Base-by-base conservation (phyloP, 2,329 filamentous ascomycete species). In the Sordariomycetes sp. region DNA sequence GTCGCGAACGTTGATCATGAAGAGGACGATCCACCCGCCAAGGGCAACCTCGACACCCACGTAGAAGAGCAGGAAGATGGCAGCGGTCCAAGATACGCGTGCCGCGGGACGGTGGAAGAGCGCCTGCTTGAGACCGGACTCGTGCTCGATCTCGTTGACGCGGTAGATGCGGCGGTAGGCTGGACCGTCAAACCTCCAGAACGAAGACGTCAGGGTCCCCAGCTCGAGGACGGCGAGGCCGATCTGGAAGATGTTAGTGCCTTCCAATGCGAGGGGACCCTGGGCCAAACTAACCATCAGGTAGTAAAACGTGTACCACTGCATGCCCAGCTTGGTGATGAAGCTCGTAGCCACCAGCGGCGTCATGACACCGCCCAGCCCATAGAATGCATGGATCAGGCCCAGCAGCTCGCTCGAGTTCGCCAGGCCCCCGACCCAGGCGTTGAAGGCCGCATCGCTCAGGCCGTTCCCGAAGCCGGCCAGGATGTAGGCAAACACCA, bases 1-100 rank as follows among this genome's bases (percentile, higher is more conserved):
- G 23, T 79, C 55, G 11, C 87, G 73, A 17, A 86, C 78, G 15
- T 72, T 65, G n/a, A 88, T 75, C 84, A 94, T 93, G 52, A 94
- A 93, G 1, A 79, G 80, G 32, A 32, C 25, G 29, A 93, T 80
- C 85, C 85, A 90, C 11, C 85, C 61, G 9, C 81, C 80, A 3
- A 87, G 62, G 1, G 75, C 75, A 39, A 86, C 81, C 57, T 94
- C 86, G 6, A 75, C 69, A 5, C 86, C 86, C 1, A 90, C 79
- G 47, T 93, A 93, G 8, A 75, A 75, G 4, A 93, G 68, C 11
- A 93, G 60, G 51, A 93, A 93, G 3, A 81, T 39, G 3, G 84
- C 70, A 28, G 75, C 65, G n/a, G 86, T 62, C 82, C 83, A 88
- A 3, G 81, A 81, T 4, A 83, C 20, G 12, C 20, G 12, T 10